Evolutionary conservation across 2,329 filamentous ascomycete genomes (phyloP), one percentile per base, ranked within the genome.

Genomic region (Fusarium nygamai): DNA sequence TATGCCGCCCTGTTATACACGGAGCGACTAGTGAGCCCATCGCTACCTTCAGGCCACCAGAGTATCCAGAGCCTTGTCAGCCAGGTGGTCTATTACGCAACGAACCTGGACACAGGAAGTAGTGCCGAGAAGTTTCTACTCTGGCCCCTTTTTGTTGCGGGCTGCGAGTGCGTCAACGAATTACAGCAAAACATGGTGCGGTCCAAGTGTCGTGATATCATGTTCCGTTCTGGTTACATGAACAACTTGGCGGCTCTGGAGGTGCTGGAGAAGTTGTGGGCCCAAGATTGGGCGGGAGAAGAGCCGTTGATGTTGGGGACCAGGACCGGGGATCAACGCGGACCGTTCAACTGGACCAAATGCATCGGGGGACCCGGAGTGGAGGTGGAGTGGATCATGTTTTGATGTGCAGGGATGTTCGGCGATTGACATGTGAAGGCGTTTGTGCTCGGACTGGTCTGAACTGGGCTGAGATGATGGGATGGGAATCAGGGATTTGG

Each of bases 141-240:
- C 14, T 98, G 95, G 96, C 95, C 96, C 6, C 88, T 98, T 7
- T 98, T 98, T 81, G 92, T 98, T 60, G 92, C 93, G 2, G 95
- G 95, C 27, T 95, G 94, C 29, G 96, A 98, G 84, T 97, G 94
- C 78, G 92, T 96, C 72, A 92, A 94, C 74, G 91, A 93, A 78
- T 86, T 91, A 58, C 93, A 98, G 79, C 93, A 95, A 72, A 89
- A 90, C 65, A 90, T 95, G 67, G 92, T 98, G 60, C 91, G 95
- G 61, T 88, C 90, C 74, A 92, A 95, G 76, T 97, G 94, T 83
- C 88, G 92, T 50, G 94, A 96, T 79, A 96, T 98, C 74, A 95
- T 96, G 87, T 90, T 91, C 36, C 93, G 96, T 74, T 96, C 93
- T 61, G 95, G 95, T 3, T 98, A 98, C 84, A 94, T 95, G 87